These are phyloP conservation scores for Hypoxylon cercidicola DNA, from an alignment of 495 filamentous ascomycete genomes.

Conservation along the genomic window DNA sequence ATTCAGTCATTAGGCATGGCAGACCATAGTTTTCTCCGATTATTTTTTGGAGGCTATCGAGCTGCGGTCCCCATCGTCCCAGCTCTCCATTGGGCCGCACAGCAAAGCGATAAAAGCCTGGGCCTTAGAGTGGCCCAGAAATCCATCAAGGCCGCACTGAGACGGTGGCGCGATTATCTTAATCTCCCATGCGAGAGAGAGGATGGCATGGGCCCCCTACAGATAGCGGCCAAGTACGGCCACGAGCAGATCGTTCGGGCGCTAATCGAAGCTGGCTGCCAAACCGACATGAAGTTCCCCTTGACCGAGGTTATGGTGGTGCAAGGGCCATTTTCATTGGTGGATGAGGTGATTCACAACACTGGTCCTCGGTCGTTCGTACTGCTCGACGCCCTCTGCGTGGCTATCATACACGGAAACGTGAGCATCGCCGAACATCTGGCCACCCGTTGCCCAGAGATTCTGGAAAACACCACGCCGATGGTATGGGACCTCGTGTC, in stretches of 20 bases:
- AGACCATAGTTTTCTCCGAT: no score
- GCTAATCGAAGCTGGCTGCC: neutral
- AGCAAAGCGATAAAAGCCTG: neutral
- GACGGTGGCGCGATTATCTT: neutral
- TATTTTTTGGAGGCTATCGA: no score
- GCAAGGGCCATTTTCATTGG: no score
- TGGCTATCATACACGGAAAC: neutral
- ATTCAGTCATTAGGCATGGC: no score
- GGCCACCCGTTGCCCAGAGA: neutral
- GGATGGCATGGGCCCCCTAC: neutral
- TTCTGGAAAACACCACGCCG: neutral
- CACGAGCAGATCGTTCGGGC: neutral
- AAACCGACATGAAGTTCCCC: no score
- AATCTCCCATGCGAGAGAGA: neutral
- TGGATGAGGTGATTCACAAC: no score
- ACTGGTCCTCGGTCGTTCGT: no score
- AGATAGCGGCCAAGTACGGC: neutral
- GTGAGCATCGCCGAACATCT: neutral
- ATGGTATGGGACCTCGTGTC: neutral
- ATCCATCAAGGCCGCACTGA: slow-evolving; percentile 7
- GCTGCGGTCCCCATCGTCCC: neutral
- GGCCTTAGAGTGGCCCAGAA: neutral
- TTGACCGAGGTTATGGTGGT: no score
- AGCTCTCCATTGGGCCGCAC: slow-evolving; percentile 2
- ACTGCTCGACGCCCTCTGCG: no score